phyloP scores from a whole-genome alignment of 2,329 filamentous ascomycete species.

The Sclerotinia minor region DNA sequence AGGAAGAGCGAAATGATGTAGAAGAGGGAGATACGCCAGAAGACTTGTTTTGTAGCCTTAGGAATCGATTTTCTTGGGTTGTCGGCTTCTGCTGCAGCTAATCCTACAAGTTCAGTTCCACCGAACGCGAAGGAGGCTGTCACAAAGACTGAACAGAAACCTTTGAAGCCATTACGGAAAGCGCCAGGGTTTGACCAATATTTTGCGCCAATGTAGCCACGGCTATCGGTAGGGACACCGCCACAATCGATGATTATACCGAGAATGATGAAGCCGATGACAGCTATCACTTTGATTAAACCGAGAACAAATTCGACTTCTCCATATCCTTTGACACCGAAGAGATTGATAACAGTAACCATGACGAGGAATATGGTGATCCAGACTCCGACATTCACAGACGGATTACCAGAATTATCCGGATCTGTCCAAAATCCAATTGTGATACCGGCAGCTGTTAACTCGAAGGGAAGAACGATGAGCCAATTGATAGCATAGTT shows the following conservation, averaged over 20 bases:
- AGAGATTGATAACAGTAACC: slow-evolving; percentile 81
- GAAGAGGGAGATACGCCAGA: slow-evolving; percentile 86
- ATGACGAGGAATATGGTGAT: slow-evolving; percentile 79
- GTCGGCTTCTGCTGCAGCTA: slow-evolving; percentile 74
- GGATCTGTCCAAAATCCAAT: slow-evolving; percentile 74
- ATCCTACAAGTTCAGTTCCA: slow-evolving; percentile 73
- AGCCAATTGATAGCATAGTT: slow-evolving; percentile 90
- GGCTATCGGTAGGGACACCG: slow-evolving; percentile 53
- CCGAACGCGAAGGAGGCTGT: slow-evolving; percentile 70
- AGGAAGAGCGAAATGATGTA: slow-evolving; percentile 82
- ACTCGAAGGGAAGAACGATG: slow-evolving; percentile 77
- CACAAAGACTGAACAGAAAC: slow-evolving; percentile 71
- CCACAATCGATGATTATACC: slow-evolving; percentile 74
- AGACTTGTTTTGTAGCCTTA: slow-evolving; percentile 87
- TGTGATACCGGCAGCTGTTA: slow-evolving; percentile 82
- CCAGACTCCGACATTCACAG: slow-evolving; percentile 63
- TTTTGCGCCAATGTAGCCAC: slow-evolving; percentile 61
- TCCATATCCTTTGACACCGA: slow-evolving; percentile 84
- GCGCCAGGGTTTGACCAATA: slow-evolving; percentile 82
- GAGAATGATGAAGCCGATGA: slow-evolving; percentile 85
- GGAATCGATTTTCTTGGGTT: slow-evolving; percentile 80
- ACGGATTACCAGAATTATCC: slow-evolving; percentile 46
- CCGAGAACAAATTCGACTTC: slow-evolving; percentile 91
- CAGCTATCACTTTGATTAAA: slow-evolving; percentile 79
- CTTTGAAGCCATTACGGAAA: slow-evolving; percentile 72